These are phyloP conservation scores for Sungouiozyma ichnusensis DNA, from an alignment of 805 yeast species.

Conservation along the genomic window DNA sequence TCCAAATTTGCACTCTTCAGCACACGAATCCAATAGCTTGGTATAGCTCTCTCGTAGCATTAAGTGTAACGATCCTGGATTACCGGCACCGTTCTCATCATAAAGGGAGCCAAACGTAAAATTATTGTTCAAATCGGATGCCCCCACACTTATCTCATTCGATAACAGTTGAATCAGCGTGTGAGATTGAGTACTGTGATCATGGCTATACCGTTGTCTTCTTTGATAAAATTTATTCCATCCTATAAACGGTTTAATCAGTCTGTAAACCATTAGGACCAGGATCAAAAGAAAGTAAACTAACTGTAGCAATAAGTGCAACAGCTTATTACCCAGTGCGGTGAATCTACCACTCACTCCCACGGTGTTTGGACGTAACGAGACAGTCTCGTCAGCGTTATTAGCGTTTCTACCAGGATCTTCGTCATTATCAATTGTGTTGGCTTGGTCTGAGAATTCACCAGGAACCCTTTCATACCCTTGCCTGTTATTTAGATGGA, in stretches of 20 bases:
- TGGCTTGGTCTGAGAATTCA: not conserved
- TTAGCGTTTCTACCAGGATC: not conserved
- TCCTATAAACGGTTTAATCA: conserved; percentile 16
- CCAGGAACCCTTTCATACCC: not conserved
- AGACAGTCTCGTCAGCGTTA: not conserved
- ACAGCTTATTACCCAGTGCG: not conserved
- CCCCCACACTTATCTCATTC: conserved; percentile 6
- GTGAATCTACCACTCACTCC: not conserved
- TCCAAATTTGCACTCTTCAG: conserved; percentile 59
- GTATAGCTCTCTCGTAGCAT: conserved; percentile 62
- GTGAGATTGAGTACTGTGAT: conserved; percentile 8
- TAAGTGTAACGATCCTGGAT: conserved; percentile 6
- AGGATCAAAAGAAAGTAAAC: conserved; percentile 3
- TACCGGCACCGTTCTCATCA: conserved; percentile 12
- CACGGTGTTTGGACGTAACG: not conserved
- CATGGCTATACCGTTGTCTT: conserved; percentile 8
- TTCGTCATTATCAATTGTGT: no score
- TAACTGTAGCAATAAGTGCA: not conserved
- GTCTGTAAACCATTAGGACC: not conserved
- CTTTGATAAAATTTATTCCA: conserved; percentile 16
- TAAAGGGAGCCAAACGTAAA: conserved; percentile 22
- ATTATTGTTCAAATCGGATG: conserved; percentile 2
- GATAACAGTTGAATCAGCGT: conserved; percentile 11
- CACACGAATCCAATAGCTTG: conserved; percentile 62
- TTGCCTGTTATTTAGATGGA: not conserved